phyloP scores from a whole-genome alignment of 441 rosid species.

The Erodium moschatum region DNA sequence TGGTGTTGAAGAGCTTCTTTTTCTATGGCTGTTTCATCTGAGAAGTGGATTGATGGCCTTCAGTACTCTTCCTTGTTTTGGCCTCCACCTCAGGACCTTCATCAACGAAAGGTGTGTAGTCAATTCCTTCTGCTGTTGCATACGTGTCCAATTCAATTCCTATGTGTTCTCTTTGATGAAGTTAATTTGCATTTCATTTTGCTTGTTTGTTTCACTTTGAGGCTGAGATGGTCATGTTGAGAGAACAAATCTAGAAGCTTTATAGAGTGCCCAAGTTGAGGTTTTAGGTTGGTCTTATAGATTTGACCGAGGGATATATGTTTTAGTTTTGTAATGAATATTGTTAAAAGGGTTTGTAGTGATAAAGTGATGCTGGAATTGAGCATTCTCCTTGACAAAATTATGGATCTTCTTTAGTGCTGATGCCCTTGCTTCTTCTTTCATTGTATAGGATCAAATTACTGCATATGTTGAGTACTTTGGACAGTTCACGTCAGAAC shows the following conservation, averaged over 20 bases:
- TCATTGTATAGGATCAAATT: conserved; percentile 57
- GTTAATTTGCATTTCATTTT: neutral
- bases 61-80: conserved; percentile 78
- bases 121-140: neutral
- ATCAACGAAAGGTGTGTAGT: conserved; percentile 60
- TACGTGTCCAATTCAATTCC: neutral
- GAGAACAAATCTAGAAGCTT: neutral
- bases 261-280: neutral
- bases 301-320: neutral
- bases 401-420: neutral
- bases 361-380: neutral
- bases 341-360: neutral
- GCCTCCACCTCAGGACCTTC: conserved; percentile 76
- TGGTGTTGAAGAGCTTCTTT: conserved; percentile 11
- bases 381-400: neutral
- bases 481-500: conserved; percentile 92
- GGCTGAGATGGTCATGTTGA: neutral
- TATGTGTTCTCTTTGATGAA: neutral
- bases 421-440: conserved; percentile 8
- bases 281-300: neutral
- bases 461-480: conserved; percentile 91
- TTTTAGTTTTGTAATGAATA: neutral
- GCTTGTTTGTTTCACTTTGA: conserved; percentile 5
- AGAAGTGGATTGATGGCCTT: conserved; percentile 93
- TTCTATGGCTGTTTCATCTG: conserved; percentile 60